Evolutionary conservation across 306 rosid genomes (phyloP), one percentile per base, ranked within the genome.

Genomic region (Lithocarpus polystachyus): DNA sequence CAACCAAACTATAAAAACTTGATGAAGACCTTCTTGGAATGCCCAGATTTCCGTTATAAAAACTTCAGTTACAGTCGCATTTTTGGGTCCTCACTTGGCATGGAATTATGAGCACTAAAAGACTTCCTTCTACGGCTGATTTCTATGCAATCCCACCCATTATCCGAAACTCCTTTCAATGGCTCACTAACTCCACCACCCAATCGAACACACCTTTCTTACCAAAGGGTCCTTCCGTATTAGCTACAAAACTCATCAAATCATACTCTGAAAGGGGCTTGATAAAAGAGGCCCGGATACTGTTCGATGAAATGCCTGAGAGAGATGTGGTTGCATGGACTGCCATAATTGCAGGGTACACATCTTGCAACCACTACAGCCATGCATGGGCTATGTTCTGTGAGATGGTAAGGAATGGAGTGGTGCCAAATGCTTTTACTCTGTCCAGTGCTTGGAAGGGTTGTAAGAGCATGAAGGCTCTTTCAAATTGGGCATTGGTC

Each of bases 271-370:
- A 76, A 4, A 72, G 68, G 48, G 92, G 93, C 69, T 64, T 71
- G 1, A 31, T 80, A 40, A 59, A 84, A 70, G 87, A 93, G 33
- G 97, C 98, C 2, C 90, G 85, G 28, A 19, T 19, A 17, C 55
- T 91, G 92, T 93, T 91, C 81, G 94, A 91, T 31, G 88, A 93
- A 91, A 91, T 89, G 91, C 78, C 82, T 48, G 86, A 82, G 0
- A 80, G 86, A 84, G 89, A 93, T 52, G 90, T 87, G 20, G 86
- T 91, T 2, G 29, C 91, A 15, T 90, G 96, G 96, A 91, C 94
- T 6, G 85, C 90, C 56, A 89, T 91, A 92, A 82, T 93, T 76
- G 81, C 89, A 17, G 93, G 96, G 68, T 83, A 87, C 82, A 77
- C 86, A 9, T 85, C 92, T 31, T 88, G 90, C 79, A 78, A 83